phyloP scores from a whole-genome alignment of 2,329 filamentous ascomycete species.

The Fusarium sp. region DNA sequence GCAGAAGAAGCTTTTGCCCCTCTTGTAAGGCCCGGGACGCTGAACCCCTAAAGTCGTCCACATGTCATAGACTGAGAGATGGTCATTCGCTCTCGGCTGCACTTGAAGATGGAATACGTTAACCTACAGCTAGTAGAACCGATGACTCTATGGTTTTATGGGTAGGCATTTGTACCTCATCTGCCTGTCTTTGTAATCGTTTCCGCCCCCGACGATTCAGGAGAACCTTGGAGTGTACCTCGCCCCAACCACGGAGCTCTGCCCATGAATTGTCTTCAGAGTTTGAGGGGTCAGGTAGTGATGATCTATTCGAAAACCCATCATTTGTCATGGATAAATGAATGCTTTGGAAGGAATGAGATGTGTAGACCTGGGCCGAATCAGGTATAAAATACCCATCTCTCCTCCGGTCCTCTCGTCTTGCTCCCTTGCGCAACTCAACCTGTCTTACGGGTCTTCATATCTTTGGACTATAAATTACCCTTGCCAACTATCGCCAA shows the following conservation, averaged over 20 bases:
- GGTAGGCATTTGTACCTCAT: neutral
- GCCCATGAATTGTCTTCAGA: neutral
- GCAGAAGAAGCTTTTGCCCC: neutral
- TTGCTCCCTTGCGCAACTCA: neutral
- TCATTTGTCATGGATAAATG: neutral
- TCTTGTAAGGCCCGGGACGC: neutral
- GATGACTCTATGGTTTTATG: neutral
- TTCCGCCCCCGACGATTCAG: neutral
- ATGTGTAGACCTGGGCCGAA: neutral
- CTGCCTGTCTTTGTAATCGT: neutral
- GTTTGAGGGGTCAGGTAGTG: neutral
- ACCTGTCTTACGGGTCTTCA: neutral
- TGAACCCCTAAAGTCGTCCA: neutral
- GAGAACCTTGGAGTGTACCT: neutral
- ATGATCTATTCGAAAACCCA: neutral
- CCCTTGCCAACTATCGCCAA: neutral
- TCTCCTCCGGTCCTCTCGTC: neutral
- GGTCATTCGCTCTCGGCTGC: neutral
- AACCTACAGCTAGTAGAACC: neutral
- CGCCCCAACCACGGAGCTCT: neutral
- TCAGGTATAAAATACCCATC: neutral
- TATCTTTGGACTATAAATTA: neutral
- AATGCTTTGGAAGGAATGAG: neutral
- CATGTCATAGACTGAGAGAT: neutral
- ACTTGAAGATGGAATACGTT: neutral